These are phyloP conservation scores for Diaporthe velutina DNA, from an alignment of 2,329 filamentous ascomycete species.

Conservation along the genomic window DNA sequence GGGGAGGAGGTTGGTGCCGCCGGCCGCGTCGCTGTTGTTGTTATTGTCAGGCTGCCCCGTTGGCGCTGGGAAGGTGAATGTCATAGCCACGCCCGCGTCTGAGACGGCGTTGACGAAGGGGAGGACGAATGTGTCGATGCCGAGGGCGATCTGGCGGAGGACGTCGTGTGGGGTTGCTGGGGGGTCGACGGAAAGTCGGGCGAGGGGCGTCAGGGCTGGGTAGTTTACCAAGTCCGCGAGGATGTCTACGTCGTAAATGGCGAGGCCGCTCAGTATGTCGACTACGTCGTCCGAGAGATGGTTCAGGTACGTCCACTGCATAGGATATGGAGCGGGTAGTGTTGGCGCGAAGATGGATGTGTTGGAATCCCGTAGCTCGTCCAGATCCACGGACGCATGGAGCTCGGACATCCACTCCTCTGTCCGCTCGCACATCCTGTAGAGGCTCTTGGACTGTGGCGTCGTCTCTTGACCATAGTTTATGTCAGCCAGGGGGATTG, in stretches of 20 bases:
- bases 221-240: slow-evolving; percentile 74
- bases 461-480: slow-evolving; percentile 54
- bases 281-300: slow-evolving; percentile 75
- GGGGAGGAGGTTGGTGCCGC: slow-evolving; percentile 51
- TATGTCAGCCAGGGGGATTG: slow-evolving; percentile 83
- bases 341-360: slow-evolving; percentile 73
- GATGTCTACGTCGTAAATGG: slow-evolving; percentile 81
- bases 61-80: slow-evolving; percentile 77
- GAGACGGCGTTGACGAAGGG: slow-evolving; percentile 82
- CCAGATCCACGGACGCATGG: slow-evolving; percentile 58
- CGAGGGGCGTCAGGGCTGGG: slow-evolving; percentile 69
- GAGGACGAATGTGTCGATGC: slow-evolving; percentile 83
- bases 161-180: slow-evolving; percentile 81
- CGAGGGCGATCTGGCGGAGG: slow-evolving; percentile 80
- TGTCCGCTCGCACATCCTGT: slow-evolving; percentile 88
- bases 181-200: slow-evolving; percentile 80
- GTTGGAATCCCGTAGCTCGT: slow-evolving; percentile 42
- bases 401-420: slow-evolving; percentile 84
- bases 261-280: slow-evolving; percentile 74
- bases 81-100: slow-evolving; percentile 86
- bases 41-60: slow-evolving; percentile 37
- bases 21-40: background rate
- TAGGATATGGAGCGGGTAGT: slow-evolving; percentile 79
- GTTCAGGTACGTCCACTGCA: slow-evolving; percentile 85
- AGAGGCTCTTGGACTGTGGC: slow-evolving; percentile 78